Conservation (phyloP, 2,329 filamentous ascomycete species). For the Ampelomyces quisqualis region DNA sequence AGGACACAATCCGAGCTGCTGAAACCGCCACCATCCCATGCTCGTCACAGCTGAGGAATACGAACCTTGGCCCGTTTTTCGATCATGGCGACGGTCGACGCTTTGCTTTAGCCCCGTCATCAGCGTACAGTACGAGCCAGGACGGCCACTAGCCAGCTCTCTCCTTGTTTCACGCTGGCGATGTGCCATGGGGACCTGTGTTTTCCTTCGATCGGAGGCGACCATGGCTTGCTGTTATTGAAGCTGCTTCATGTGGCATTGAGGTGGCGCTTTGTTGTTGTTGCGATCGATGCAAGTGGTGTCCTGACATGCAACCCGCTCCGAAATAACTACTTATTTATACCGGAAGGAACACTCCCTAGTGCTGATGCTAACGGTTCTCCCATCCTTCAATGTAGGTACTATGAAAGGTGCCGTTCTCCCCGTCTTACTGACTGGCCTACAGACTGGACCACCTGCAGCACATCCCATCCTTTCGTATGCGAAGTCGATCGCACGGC, state of each 20-base stretch:
- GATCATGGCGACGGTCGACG: constrained; percentile 27
- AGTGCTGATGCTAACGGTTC: constrained; percentile 41
- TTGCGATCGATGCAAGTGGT: constrained; percentile 23
- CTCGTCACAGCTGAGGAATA: constrained; percentile 38
- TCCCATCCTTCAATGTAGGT: constrained; percentile 36
- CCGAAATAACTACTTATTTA: constrained; percentile 26
- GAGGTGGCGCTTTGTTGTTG: constrained; percentile 9
- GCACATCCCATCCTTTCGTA: constrained; percentile 26
- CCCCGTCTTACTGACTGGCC: constrained; percentile 33
- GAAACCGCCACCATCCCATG: constrained; percentile 27
- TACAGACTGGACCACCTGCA: constrained; percentile 34
- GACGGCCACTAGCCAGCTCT: constrained; percentile 16
- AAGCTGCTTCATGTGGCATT: constrained; percentile 1
- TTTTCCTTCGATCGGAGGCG: constrained; percentile 13
- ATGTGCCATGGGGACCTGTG: not conserved
- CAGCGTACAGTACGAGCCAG: constrained; percentile 10
- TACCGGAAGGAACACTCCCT: constrained; percentile 28
- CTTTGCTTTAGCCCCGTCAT: constrained; percentile 21
- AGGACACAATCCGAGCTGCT: constrained; percentile 25
- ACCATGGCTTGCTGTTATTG: constrained; percentile 8
- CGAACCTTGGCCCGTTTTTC: constrained; percentile 23
- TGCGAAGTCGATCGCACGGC: constrained; percentile 25
- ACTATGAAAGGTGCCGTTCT: constrained; percentile 34
- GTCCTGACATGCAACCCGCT: constrained; percentile 23
- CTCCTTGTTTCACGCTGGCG: constrained; percentile 23